Evolutionary conservation across 78 protist species (phyloP).

Genomic region (Dictyostelium purpureum): DNA sequence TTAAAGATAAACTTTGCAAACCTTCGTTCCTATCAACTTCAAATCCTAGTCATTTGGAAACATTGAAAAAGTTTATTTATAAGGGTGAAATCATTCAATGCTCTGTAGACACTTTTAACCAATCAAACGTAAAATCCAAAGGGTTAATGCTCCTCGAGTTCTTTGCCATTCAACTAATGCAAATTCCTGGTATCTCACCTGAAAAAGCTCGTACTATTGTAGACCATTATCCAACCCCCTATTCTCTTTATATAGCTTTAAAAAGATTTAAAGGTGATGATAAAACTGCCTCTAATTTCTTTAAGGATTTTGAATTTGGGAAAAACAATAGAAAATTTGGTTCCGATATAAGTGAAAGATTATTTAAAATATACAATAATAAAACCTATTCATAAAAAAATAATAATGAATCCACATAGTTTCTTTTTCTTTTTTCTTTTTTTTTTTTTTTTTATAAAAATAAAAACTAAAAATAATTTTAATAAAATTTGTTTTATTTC

Average conservation of each 20-base stretch:
- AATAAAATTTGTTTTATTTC: too few species aligned
- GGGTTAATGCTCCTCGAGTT: conserved; percentile 22
- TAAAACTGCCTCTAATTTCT: neutral
- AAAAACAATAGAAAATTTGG: conserved; percentile 15
- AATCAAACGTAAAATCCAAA: conserved; percentile 21
- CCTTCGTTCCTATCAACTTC: too few species aligned
- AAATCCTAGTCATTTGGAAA: neutral
- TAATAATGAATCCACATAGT: too few species aligned
- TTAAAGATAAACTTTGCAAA: neutral
- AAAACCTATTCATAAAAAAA: too few species aligned
- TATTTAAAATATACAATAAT: neutral
- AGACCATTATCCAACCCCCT: conserved; percentile 21
- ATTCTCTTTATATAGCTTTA: neutral
- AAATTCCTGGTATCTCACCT: conserved; percentile 31
- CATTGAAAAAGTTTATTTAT: neutral
- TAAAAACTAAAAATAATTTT: too few species aligned
- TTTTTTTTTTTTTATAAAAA: too few species aligned
- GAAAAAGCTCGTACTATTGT: conserved; percentile 20
- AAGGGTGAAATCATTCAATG: neutral
- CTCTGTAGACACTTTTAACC: conserved; percentile 29
- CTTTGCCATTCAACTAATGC: conserved; percentile 46
- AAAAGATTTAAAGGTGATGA: neutral
- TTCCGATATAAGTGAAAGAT: neutral
- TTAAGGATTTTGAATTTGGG: conserved; percentile 8
- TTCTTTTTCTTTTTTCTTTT: too few species aligned